A percentile compares a stretch with the other conserved stretches of the same genome.
These are phyloP conservation scores for Carex myosuroides DNA, from an alignment of 176 grass and related monocot species.

Conservation along the genomic window DNA sequence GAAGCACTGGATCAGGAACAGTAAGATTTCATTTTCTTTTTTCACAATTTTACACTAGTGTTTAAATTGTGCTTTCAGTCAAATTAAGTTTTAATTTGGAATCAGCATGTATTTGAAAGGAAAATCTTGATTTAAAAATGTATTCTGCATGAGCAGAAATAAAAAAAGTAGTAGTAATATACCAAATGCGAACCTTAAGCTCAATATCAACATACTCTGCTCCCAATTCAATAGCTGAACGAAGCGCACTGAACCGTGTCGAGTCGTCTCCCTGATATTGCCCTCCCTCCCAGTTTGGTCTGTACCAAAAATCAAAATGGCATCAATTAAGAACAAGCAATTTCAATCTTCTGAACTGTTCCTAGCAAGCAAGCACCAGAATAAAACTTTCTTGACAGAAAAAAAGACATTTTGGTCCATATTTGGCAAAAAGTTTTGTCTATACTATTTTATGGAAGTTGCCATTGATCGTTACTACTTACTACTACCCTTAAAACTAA, in stretches of 20 bases:
- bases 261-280: constrained; percentile 81
- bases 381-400: not conserved
- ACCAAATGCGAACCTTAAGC: constrained; percentile 73
- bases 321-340: not conserved
- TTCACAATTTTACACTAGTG: not conserved
- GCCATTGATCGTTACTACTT: not conserved
- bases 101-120: not conserved
- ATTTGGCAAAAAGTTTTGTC: not conserved
- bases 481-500: not conserved
- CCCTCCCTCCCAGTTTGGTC: constrained; percentile 97
- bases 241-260: constrained; percentile 50
- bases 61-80: not conserved
- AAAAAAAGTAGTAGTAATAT: constrained; percentile 5
- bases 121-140: not conserved
- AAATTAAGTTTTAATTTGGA: not conserved
- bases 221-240: constrained; percentile 85
- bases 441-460: not conserved
- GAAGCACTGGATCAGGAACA: not conserved
- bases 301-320: constrained; percentile 23
- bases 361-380: not conserved
- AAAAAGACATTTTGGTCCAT: not conserved
- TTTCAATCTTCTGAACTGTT: not conserved
- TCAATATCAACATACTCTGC: constrained; percentile 98
- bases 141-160: not conserved
- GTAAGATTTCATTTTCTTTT: not conserved